phyloP scores from a whole-genome alignment of 2,329 filamentous ascomycete genomes.

The Hymenoscyphus linearis region DNA sequence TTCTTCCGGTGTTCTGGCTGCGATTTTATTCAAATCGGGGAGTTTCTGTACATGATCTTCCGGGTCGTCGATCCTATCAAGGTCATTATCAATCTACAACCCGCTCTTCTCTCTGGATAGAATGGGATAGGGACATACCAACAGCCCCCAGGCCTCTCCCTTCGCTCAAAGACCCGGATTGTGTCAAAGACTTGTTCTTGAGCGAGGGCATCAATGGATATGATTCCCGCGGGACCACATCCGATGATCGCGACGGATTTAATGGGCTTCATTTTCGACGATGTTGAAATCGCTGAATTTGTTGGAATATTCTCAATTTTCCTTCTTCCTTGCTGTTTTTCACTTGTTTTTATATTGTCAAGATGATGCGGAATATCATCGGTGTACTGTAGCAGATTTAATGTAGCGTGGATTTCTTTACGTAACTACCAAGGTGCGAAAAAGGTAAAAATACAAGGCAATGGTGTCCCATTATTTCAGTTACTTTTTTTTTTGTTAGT shows the following conservation, averaged over 20 bases:
- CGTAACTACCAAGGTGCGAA: background rate
- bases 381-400: background rate
- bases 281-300: background rate
- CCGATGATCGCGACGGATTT: constrained; percentile 54
- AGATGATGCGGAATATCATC: background rate
- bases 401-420: background rate
- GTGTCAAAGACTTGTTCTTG: constrained; percentile 53
- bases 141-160: constrained; percentile 53
- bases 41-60: constrained; percentile 35
- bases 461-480: background rate
- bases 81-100: background rate
- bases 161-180: constrained; percentile 57
- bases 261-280: constrained; percentile 20
- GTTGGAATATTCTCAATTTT: too few species aligned
- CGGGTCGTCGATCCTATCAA: constrained; percentile 37
- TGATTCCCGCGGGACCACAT: constrained; percentile 54
- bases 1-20: constrained; percentile 44
- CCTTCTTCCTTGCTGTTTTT: background rate
- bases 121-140: constrained; percentile 43
- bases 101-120: background rate
- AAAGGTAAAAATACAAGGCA: background rate
- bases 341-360: background rate
- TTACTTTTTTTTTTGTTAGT: background rate
- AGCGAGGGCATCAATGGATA: constrained; percentile 53
- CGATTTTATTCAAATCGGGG: constrained; percentile 42